These are phyloP conservation scores for Penstemon newberryi DNA, from an alignment of 257 asterid species.

Conservation along the genomic window DNA sequence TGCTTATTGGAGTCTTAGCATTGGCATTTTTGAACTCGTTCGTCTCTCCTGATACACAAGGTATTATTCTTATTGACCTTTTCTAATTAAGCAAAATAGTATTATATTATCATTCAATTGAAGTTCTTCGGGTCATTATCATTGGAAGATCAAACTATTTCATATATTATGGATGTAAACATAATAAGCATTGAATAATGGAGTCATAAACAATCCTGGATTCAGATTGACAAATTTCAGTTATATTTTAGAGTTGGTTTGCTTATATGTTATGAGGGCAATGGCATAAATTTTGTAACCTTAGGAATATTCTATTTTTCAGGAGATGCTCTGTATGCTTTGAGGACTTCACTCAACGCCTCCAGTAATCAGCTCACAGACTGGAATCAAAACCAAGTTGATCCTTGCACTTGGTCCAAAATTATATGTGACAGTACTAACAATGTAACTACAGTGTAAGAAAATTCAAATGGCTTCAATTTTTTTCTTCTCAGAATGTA, in stretches of 20 bases:
- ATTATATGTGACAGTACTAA: conserved; percentile 56
- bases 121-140: neutral
- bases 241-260: neutral
- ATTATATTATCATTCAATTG: neutral
- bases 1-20: conserved; percentile 42
- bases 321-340: conserved; percentile 76
- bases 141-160: neutral
- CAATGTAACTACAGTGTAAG: conserved; percentile 76
- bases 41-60: conserved; percentile 65
- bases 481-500: neutral
- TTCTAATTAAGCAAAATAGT: too few species aligned
- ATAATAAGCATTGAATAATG: neutral
- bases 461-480: conserved; percentile 12
- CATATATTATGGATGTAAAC: neutral
- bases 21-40: conserved; percentile 41
- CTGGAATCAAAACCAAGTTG: conserved; percentile 80
- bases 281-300: too few species aligned
- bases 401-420: conserved; percentile 95
- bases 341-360: conserved; percentile 68
- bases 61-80: conserved; percentile 28
- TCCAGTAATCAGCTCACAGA: conserved; percentile 64
- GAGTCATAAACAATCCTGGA: neutral
- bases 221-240: neutral
- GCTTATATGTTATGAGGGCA: neutral
- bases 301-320: conserved; percentile 2